These are phyloP conservation scores for Xylaria sp. DNA, from an alignment of 495 filamentous ascomycete genomes.

Conservation along the genomic window DNA sequence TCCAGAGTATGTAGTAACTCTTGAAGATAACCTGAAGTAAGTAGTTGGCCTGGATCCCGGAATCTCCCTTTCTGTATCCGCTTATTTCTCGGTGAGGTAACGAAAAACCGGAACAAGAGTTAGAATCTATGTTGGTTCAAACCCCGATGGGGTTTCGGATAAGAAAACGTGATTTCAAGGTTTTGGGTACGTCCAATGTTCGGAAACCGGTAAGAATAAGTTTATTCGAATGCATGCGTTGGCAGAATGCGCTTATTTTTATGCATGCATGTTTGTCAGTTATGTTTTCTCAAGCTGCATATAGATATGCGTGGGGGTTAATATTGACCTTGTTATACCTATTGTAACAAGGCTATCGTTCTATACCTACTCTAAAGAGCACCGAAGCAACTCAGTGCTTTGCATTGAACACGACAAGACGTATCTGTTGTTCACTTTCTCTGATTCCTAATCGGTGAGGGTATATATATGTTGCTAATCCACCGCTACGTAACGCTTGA, in stretches of 20 bases:
- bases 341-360: not conserved
- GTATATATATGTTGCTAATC: conserved; percentile 28
- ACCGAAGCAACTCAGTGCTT: not conserved
- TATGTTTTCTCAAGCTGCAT: conserved; percentile 29
- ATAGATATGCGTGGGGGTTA: conserved; percentile 16
- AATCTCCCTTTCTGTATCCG: not conserved
- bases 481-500: conserved; percentile 16
- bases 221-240: conserved; percentile 1
- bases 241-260: conserved; percentile 3
- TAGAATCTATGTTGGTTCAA: not conserved
- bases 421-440: conserved; percentile 1
- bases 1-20: not conserved
- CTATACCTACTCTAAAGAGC: not conserved
- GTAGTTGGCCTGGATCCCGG: not conserved
- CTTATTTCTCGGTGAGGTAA: not conserved
- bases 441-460: conserved; percentile 22
- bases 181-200: not conserved
- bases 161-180: not conserved
- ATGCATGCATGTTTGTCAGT: conserved; percentile 18
- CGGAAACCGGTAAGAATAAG: not conserved
- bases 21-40: not conserved
- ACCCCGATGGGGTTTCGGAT: not conserved
- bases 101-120: not conserved
- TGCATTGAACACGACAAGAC: not conserved
- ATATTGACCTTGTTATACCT: not conserved